Base-by-base conservation (phyloP, 2,329 filamentous ascomycete species). In the Beauveria caledonica region DNA sequence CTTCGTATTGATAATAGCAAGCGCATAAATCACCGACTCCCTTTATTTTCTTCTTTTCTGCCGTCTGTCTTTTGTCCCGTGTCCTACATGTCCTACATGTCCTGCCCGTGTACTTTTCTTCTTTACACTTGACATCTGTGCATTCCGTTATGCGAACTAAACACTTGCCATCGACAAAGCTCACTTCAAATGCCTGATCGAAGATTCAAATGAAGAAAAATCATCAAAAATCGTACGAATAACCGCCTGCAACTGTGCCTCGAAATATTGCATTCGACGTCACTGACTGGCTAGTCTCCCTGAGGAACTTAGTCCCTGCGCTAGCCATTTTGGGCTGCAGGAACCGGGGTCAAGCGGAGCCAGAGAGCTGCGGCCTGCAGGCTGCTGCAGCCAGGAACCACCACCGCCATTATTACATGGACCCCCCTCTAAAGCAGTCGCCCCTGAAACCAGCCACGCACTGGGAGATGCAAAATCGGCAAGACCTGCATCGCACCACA, bases 401-500 rank as follows among this genome's bases (percentile, higher is more conserved):
- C 29, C 17, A 49, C 54, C 54, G n/a, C 53, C 29, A 57, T 29
- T 48, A 39, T 33, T 46, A 36, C 54, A 49, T 51, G 21, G 27
- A 51, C 29, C 54, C 44, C 40, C 54, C 54, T 33, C 36, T 23
- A 8, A 39, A 45, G 40, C 42, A 54, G 15, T 27, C 19, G 58
- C 58, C 58, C 57, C 58, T 60, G 58, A 60, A 60, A 60, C 58
- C 58, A 54, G 58, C 58, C 58, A 60, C 50, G 17, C 44, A 49
- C n/a, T 33, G 29, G n/a, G 27, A 45, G 27, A 29, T 29, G 48
- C 36, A 36, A 39, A 13, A 58, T 39, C 23, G 54, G 29, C 54
- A 9, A 50, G 15, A 10, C 27, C 36, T 48, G 29, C 29, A 33
- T 21, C 15, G 48, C 48, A 51, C 27, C 48, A 9, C 10, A 17